Evolutionary conservation across 176 grass and related monocot genomes (phyloP), one percentile per base, ranked within the genome.

Genomic region (Puya raimondii): DNA sequence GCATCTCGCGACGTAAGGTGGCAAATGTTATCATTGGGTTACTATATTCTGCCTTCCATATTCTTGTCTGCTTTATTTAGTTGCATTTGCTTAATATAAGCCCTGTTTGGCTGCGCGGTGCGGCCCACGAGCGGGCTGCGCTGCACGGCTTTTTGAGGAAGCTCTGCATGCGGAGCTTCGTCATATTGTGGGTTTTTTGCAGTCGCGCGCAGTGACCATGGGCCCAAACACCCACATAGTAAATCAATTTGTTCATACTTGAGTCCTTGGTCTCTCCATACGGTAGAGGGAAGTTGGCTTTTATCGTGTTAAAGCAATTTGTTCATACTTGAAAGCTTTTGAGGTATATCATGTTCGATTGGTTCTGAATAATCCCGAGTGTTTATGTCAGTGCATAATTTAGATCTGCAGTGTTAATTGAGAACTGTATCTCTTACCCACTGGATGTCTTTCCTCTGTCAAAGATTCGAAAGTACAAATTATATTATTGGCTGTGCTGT

Each of bases 1-100:
- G 94, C 94, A 88, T 99, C 89, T 85, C 89, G 89, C 79, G 94
- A 97, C 89, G 94, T 97, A 97, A 97, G 94, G 94, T 97, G 86
- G 89, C 89, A 72, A 89, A 79, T 80, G 72, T 85, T 84, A 77
- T 84, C 72, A 79, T 72, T 78, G 78, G 69, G 84, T 82, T 76
- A 69, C 76, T 59, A 75, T 80, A 49, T 67, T 73, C 3, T 88
- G 42, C 17, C 59, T 23, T 70, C 22, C 22, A 64, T 73, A 56
- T 76, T 68, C 13, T 15, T 77, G 53, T 67, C 53, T n/a, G 42
- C 23, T 73, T 75, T 21, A 65, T 56, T 65, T 13, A 72, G 70
- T 63, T 56, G 9, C 25, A 33, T 50, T 11, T 42, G 33, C 27
- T 29, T 29, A 29, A 29, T 57, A 27, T 12, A 29, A 12, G 11